Evolutionary conservation across 2,329 filamentous ascomycete genomes (phyloP), one percentile per base, ranked within the genome.

Genomic region (Aspergillus fijiensis): DNA sequence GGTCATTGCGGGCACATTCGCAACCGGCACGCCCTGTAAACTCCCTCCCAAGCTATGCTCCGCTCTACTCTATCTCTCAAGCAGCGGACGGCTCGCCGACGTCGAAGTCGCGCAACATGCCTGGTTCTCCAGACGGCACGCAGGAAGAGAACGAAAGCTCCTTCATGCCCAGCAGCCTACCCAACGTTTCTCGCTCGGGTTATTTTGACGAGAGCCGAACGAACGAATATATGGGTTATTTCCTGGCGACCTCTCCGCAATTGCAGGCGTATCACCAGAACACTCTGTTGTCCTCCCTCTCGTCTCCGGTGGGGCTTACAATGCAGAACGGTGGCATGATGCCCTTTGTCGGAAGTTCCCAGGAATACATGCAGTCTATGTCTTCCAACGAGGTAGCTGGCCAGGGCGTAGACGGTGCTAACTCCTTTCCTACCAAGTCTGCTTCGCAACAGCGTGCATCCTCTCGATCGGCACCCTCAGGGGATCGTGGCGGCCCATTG

Each of bases 1-100:
- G 72, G 31, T 78, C 75, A 23, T 62, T 81, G 31, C 71, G 80
- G 57, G 79, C 80, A n/a, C 80, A 82, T 25, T 82, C 80, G n/a
- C 79, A 82, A 59, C 80, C 80, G 56, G 79, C 80, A n/a, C 73
- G 80, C 25, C 69, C 76, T n/a, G 65, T 79, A 19, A 74, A 76
- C 55, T 75, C 76, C 48, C 63, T 72, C 50, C 72, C 71, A 48
- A 70, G 60, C 45, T 72, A 76, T 57, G 67, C 69, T 9, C 71
- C 73, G 12, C 61, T 76, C 10, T 76, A 75, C 60, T 66, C 70
- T 23, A 69, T 72, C 21, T 64, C 71, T 16, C 73, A 72, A 45
- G 49, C 64, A n/a, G 59, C 69, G 42, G 73, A 76, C 14, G 60
- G 60, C 25, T 69, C 72, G 19, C 73, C 73, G 48, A 54, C 57